Evolutionary conservation across 345 rosid genomes (phyloP), one percentile per base, ranked within the genome.

Genomic region (Euphorbia peplus): DNA sequence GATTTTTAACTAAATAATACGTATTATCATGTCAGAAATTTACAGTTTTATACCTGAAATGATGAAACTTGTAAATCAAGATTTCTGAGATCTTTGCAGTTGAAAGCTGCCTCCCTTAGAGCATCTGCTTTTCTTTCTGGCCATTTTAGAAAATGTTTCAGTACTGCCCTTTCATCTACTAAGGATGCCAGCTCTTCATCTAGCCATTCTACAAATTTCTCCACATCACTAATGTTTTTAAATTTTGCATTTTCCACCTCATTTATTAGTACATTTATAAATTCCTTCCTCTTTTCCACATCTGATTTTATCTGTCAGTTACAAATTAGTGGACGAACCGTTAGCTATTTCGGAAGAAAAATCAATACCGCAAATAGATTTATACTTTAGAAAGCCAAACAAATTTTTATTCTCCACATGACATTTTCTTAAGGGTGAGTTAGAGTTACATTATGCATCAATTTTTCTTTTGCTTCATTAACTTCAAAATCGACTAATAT

Each of bases 151-250:
- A 95, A 91, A 78, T 95, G 91, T 83, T 95, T 95, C 80, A 95
- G 61, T 64, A 95, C 99, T 28, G 99, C 99, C 70, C 99, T 87
- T 82, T 95, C 99, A 57, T 95, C 99, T 2, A 91, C 92, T 59
- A 95, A 73, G 21, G 90, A 84, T 22, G 95, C 87, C 39, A 95
- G 76, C 73, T 91, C 91, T 42, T 80, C 66, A 57, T 95, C 99
- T 48, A 95, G 83, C 97, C 95, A 89, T 73, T 88, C 87, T 57
- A 91, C 83, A 68, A 91, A 95, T 22, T 76, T 61, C 74, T 89
- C 96, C 68, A 91, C 95, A 13, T 88, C 93, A 4, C 89, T 64
- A 65, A 95, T 86, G 19, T 88, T 86, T 53, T 66, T 74, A 70
- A 84, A 89, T 18, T 81, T 73, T 50, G 91, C 85, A 15, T 84